A percentile compares a stretch with the other conserved stretches of the same genome.
Evolutionary conservation across 441 rosid genomes (phyloP).

Genomic region (Manihot esculenta): DNA sequence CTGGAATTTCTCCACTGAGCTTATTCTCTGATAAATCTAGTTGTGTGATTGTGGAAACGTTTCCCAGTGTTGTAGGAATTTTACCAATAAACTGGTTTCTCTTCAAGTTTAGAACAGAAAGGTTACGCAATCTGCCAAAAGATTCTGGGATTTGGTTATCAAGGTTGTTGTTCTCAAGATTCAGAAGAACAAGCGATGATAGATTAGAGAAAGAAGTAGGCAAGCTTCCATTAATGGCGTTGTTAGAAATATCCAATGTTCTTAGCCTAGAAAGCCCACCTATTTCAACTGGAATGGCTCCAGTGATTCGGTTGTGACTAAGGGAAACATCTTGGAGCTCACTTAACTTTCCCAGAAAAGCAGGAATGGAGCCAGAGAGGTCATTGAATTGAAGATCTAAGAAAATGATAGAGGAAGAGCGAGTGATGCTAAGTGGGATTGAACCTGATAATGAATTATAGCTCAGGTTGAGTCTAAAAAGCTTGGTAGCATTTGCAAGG

Average conservation of each 20-base stretch:
- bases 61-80: conserved; percentile 56
- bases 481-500: conserved; percentile 63
- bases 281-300: conserved; percentile 45
- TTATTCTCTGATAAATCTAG: conserved; percentile 62
- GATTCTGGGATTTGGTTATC: conserved; percentile 46
- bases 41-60: conserved; percentile 41
- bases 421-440: conserved; percentile 45
- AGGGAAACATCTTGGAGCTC: conserved; percentile 46
- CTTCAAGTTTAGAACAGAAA: conserved; percentile 52
- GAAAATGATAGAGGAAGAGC: conserved; percentile 51
- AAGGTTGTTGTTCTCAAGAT: conserved; percentile 40
- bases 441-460: conserved; percentile 61
- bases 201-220: conserved; percentile 37
- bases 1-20: conserved; percentile 59
- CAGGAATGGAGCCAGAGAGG: conserved; percentile 60
- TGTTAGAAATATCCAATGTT: conserved; percentile 39
- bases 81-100: conserved; percentile 47
- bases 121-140: conserved; percentile 49
- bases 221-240: conserved; percentile 48
- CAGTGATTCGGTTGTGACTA: conserved; percentile 44
- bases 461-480: conserved; percentile 63
- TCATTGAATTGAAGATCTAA: conserved; percentile 66
- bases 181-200: conserved; percentile 40
- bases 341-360: conserved; percentile 37
- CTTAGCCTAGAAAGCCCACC: conserved; percentile 40